A percentile compares a stretch with the other conserved stretches of the same genome.
phyloP scores from a whole-genome alignment of 257 asterid species.

The Voacanga thouarsii region DNA sequence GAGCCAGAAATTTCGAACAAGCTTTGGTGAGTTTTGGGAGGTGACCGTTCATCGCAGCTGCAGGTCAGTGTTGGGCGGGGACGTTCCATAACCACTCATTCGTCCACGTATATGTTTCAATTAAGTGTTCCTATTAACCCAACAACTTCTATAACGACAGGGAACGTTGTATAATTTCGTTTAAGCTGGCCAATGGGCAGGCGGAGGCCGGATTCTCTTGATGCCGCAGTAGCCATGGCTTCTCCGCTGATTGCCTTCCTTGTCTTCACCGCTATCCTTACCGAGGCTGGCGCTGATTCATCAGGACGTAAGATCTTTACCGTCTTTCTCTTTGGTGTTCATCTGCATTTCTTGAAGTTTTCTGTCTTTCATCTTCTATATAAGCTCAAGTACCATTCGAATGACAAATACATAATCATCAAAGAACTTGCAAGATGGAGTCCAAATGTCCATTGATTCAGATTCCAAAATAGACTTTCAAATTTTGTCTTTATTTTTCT shows the following conservation, averaged over 20 bases:
- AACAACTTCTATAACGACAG: no score
- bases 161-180: neutral
- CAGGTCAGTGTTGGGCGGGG: no score
- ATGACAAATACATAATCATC: neutral
- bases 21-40: neutral
- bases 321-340: neutral
- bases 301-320: neutral
- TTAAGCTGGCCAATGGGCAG: neutral
- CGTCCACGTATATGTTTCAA: no score
- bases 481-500: neutral
- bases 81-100: no score
- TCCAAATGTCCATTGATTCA: neutral
- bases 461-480: no score
- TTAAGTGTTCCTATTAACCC: no score
- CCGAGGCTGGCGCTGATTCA: neutral
- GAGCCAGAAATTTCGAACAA: neutral
- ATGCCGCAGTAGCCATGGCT: neutral
- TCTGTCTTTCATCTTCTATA: neutral
- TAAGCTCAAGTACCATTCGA: neutral
- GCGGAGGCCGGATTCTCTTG: neutral
- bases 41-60: no score
- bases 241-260: neutral
- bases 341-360: no score
- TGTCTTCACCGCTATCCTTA: neutral
- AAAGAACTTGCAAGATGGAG: neutral